Base-by-base conservation (phyloP, 139 green algal genomes). In the Gonium pectorale region DNA sequence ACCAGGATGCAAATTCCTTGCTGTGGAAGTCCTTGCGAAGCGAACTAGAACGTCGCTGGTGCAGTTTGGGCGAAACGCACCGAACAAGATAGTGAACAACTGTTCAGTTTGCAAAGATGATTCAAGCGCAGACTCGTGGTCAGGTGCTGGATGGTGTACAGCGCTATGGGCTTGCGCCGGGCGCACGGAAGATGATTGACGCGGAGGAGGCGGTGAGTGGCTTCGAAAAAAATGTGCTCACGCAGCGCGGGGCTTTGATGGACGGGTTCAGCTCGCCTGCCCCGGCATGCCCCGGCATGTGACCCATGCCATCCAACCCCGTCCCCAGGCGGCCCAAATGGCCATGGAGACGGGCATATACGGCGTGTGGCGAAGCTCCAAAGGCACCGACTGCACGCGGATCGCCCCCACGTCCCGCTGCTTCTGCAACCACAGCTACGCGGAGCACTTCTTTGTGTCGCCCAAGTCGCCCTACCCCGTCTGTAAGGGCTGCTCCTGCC, bases 401-500 rank as follows among this genome's bases (percentile, higher is more conserved):
- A 69, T 93, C 6, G 90, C 87, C 3, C 90, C 87, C 15, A 54
- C 21, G n/a, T 72, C 81, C 7, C 83, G 85, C 41, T 93, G 90
- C 85, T 93, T 93, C 71, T 93, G 89, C 74, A 84, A 83, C 40
- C 81, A 90, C 79, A 44, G 35, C 41, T 89, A 75, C 72, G 68
- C 62, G 4, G 81, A 87, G 2, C 90, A 93, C 56, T 51, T 67
- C 22, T 91, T 91, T 51, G 44, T 82, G 3, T 80, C 62, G 33
- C 83, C 64, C 17, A 89, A 89, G 75, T 31, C 71, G 29, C 66
- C 71, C 38, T 91, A 88, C 80, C 88, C 88, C 22, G 49, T 67
- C 2, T 89, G 87, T 64, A 78, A 77, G n/a, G 46, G 5, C 79
- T 91, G 87, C 54, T 35, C 63, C 43, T 91, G 87, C 83, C 29